Percentiles rank a stretch among this genome's conserved stretches.
phyloP scores from a whole-genome alignment of 1,284 basidiomycete genomes.

The Ceratobasidium sp. region DNA sequence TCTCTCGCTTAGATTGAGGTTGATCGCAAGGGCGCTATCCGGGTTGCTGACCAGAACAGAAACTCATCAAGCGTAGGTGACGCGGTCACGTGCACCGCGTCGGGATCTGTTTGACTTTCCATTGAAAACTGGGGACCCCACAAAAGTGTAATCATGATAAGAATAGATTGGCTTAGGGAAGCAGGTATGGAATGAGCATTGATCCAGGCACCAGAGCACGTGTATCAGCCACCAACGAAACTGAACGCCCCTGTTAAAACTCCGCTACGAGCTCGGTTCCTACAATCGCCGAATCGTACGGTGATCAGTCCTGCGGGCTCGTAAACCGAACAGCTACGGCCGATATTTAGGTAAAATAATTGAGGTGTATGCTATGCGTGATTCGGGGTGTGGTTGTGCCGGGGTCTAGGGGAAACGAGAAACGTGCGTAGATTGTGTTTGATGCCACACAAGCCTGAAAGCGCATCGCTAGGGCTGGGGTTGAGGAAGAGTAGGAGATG shows the following conservation, averaged over 20 bases:
- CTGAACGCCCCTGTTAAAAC: background rate
- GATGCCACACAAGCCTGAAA: background rate
- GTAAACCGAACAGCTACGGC: background rate
- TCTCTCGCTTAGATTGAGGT: background rate
- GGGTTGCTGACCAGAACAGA: background rate
- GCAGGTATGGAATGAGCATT: too few species aligned
- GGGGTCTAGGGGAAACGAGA: background rate
- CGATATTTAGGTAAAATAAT: background rate
- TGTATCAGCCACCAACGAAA: background rate
- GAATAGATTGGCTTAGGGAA: too few species aligned
- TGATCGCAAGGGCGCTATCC: background rate
- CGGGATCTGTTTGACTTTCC: constrained; percentile 6
- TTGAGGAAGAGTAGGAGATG: background rate
- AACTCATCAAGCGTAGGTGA: background rate
- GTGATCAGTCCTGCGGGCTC: background rate
- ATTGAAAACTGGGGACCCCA: too few species aligned
- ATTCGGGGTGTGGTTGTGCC: too few species aligned
- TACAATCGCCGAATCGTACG: constrained; percentile 1
- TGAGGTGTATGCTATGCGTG: too few species aligned
- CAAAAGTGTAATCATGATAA: too few species aligned
- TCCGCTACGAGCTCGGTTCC: constrained; percentile 8
- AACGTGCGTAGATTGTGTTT: constrained; percentile 4
- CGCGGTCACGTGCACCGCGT: background rate
- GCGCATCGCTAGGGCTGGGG: background rate
- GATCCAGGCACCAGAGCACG: background rate